Evolutionary conservation across 163 green algal genomes (phyloP).

Genomic region (Scenedesmus sp.): DNA sequence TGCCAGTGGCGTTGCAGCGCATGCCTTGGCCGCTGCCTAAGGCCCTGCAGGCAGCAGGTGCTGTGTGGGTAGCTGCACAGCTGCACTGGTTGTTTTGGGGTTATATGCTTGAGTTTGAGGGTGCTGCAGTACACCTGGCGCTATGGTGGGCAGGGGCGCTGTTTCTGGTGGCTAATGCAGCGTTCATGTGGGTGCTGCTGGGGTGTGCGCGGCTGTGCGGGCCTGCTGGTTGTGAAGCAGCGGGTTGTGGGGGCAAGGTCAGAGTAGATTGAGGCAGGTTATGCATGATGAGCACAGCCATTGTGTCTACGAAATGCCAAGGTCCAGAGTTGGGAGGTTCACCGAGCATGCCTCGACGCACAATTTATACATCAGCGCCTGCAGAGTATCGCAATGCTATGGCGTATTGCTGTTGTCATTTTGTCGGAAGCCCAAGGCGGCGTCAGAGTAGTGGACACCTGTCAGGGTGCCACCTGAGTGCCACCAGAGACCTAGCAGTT

Average conservation of each 20-base stretch:
- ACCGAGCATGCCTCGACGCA: background rate
- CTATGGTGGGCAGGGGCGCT: conserved; percentile 77
- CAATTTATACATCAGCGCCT: background rate
- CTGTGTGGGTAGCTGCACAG: conserved; percentile 74
- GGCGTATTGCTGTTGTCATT: too few relatives aligned
- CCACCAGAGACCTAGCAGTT: too few relatives aligned
- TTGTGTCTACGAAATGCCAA: background rate
- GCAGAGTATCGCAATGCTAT: background rate
- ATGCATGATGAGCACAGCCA: background rate
- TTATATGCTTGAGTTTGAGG: conserved; percentile 92
- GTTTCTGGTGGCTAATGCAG: conserved; percentile 72
- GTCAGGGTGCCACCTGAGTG: too few relatives aligned
- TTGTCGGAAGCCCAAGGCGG: too few relatives aligned
- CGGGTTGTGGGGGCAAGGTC: background rate
- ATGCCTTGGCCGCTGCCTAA: conserved; percentile 54
- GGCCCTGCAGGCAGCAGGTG: conserved; percentile 51
- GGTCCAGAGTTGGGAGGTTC: background rate
- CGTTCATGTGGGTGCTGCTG: conserved; percentile 60
- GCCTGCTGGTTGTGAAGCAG: background rate
- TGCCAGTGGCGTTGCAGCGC: conserved; percentile 83
- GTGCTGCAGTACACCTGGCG: conserved; percentile 63
- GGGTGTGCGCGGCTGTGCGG: background rate
- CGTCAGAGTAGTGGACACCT: too few relatives aligned
- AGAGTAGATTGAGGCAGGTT: background rate
- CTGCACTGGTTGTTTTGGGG: conserved; percentile 92